Evolutionary conservation across 768 basidiomycete species (phyloP).

Genomic region (Mycena galericulata): DNA sequence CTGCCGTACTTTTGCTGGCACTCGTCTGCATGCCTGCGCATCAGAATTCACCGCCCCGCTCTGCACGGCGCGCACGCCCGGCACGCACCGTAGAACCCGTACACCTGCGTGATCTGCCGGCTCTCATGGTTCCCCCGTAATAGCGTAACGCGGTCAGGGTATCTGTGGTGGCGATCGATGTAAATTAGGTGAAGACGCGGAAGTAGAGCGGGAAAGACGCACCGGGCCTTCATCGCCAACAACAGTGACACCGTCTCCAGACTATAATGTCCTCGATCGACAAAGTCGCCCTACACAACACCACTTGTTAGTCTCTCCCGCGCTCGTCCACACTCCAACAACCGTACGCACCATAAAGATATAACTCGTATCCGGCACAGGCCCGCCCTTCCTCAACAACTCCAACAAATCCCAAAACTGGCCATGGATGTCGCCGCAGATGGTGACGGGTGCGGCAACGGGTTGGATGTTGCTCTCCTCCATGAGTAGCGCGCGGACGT

Average conservation of each 20-base stretch:
- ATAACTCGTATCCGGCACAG: conserved; percentile 89
- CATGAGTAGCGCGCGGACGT: conserved; percentile 88
- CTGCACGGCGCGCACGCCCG: background rate
- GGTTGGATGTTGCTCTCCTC: conserved; percentile 99
- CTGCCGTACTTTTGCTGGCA: conserved; percentile 99
- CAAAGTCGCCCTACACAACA: conserved; percentile 87
- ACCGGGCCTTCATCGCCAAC: conserved; percentile 91
- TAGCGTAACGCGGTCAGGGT: conserved; percentile 92
- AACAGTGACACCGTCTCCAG: conserved; percentile 94
- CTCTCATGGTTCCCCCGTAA: conserved; percentile 97
- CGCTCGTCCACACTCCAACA: background rate
- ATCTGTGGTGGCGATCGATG: conserved; percentile 57
- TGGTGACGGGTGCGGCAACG: conserved; percentile 93
- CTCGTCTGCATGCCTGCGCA: conserved; percentile 76
- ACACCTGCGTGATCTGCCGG: conserved; percentile 97
- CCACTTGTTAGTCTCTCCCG: too few relatives aligned
- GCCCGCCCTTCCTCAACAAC: conserved; percentile 86
- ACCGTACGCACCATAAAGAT: conserved; percentile 89
- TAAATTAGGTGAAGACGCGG: too few relatives aligned
- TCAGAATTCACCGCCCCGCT: conserved; percentile 17
- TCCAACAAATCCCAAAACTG: conserved; percentile 98
- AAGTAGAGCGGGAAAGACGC: conserved; percentile 32
- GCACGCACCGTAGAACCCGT: conserved; percentile 93
- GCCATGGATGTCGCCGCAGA: conserved; percentile 96
- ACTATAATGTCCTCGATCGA: conserved; percentile 96